A percentile compares a stretch with the other conserved stretches of the same genome.
These are phyloP conservation scores for Gyrodon lividus DNA, from an alignment of 768 basidiomycete species.

Conservation along the genomic window DNA sequence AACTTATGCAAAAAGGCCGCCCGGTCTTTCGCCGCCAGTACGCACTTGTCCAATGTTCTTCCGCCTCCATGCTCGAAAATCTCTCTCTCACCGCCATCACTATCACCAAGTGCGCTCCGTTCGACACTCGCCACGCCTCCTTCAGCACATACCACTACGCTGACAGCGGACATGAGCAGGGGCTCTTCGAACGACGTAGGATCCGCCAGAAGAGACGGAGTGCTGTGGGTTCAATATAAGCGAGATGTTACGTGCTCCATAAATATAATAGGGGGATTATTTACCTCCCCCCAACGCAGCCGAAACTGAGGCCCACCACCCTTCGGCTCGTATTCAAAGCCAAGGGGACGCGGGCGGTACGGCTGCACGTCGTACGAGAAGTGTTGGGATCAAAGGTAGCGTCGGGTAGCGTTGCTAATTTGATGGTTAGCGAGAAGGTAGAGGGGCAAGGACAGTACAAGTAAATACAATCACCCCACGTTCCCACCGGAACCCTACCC, in stretches of 20 bases:
- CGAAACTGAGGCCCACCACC: constrained; percentile 24
- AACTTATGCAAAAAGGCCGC: constrained; percentile 23
- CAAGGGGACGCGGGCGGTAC: constrained; percentile 45
- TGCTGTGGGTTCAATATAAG: constrained; percentile 10
- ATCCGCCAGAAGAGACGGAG: constrained; percentile 67
- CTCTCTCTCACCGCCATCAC: constrained; percentile 13
- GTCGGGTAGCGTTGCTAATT: constrained; percentile 64
- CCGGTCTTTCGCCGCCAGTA: constrained; percentile 19
- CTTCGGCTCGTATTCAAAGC: constrained; percentile 33
- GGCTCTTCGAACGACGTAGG: constrained; percentile 91
- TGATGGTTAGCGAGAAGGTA: not conserved
- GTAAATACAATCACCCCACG: too few species aligned
- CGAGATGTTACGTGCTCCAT: too few species aligned
- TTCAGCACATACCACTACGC: constrained; percentile 54
- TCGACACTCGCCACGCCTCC: constrained; percentile 25
- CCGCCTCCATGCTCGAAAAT: not conserved
- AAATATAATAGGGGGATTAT: not conserved
- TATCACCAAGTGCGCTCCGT: constrained; percentile 22
- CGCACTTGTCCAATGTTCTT: constrained; percentile 18
- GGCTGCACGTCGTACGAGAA: constrained; percentile 60
- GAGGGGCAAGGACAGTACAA: constrained; percentile 32
- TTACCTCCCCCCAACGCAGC: constrained; percentile 25
- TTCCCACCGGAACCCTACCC: too few species aligned
- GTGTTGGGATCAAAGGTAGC: constrained; percentile 71
- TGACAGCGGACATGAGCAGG: constrained; percentile 69